These are phyloP conservation scores for Celoporthe dispersa DNA, from an alignment of 2,329 filamentous ascomycete genomes.

Conservation along the genomic window DNA sequence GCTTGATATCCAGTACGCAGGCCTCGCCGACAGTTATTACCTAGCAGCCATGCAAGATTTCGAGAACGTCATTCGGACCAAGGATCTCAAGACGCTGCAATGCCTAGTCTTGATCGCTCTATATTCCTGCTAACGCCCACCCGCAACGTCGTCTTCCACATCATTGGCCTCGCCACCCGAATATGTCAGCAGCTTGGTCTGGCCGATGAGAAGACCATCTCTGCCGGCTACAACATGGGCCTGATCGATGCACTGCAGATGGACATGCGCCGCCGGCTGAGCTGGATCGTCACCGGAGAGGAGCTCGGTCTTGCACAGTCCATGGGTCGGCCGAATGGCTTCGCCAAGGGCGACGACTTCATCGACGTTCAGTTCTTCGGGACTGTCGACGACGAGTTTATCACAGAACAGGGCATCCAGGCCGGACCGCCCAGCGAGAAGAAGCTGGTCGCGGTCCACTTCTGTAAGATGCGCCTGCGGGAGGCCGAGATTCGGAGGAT, in stretches of 20 bases:
- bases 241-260: conserved; percentile 73
- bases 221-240: conserved; percentile 61
- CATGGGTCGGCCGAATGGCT: conserved; percentile 84
- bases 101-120: conserved; percentile 86
- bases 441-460: conserved; percentile 90
- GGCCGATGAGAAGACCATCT: conserved; percentile 86
- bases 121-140: conserved; percentile 94
- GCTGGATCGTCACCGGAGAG: conserved; percentile 88
- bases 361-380: conserved; percentile 87
- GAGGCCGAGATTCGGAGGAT: conserved; percentile 87
- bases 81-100: conserved; percentile 88
- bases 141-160: conserved; percentile 88
- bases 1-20: conserved; percentile 86
- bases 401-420: conserved; percentile 76
- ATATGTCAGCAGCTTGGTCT: conserved; percentile 89
- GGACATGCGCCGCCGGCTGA: conserved; percentile 86
- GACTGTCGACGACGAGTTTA: conserved; percentile 79
- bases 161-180: conserved; percentile 84
- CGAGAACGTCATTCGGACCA: conserved; percentile 81
- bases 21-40: conserved; percentile 93
- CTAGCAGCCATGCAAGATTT: conserved; percentile 84
- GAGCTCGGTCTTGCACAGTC: conserved; percentile 87
- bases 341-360: conserved; percentile 80
- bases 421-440: conserved; percentile 75
- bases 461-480: conserved; percentile 86